phyloP scores from a whole-genome alignment of 1,284 basidiomycete species.

The Ganoderma boninense region DNA sequence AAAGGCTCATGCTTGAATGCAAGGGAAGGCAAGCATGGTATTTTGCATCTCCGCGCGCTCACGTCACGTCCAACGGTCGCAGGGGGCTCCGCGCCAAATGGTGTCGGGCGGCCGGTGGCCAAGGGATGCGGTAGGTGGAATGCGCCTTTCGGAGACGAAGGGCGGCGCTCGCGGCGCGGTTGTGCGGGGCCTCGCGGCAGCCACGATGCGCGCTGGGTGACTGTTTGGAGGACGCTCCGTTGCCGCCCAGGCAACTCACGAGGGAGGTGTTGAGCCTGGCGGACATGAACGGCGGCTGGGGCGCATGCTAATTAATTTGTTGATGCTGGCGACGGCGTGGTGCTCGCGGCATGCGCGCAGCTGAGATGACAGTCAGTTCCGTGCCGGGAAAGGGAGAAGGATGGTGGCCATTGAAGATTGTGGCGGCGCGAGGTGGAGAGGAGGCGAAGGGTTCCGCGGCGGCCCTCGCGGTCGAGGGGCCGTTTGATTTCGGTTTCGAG shows the following conservation, averaged over 20 bases:
- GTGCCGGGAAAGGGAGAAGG: slow-evolving; percentile 14
- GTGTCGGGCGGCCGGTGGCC: not conserved
- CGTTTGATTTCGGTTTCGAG: not conserved
- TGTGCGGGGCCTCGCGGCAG: slow-evolving; percentile 3
- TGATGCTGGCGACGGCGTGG: not conserved
- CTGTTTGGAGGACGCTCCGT: not conserved
- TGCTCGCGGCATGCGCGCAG: slow-evolving; percentile 16
- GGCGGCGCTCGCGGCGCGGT: not conserved
- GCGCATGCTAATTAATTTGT: slow-evolving; percentile 1
- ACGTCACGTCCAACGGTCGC: not conserved
- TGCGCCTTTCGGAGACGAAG: slow-evolving; percentile 2
- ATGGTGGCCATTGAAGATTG: slow-evolving; percentile 9
- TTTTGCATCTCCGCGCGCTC: not conserved
- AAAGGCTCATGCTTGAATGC: not conserved
- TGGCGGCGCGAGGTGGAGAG: not conserved
- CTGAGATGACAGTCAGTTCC: slow-evolving; percentile 18
- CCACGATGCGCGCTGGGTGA: not conserved
- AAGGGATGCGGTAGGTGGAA: not conserved
- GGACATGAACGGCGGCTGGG: not conserved
- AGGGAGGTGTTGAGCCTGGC: not conserved
- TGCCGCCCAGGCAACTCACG: not conserved
- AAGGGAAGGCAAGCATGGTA: not conserved
- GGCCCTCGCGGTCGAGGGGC: not conserved
- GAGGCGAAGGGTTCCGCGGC: not conserved
- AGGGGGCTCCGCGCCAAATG: not conserved